phyloP scores from a whole-genome alignment of 2,329 filamentous ascomycete species.

The Xylaria sp. region DNA sequence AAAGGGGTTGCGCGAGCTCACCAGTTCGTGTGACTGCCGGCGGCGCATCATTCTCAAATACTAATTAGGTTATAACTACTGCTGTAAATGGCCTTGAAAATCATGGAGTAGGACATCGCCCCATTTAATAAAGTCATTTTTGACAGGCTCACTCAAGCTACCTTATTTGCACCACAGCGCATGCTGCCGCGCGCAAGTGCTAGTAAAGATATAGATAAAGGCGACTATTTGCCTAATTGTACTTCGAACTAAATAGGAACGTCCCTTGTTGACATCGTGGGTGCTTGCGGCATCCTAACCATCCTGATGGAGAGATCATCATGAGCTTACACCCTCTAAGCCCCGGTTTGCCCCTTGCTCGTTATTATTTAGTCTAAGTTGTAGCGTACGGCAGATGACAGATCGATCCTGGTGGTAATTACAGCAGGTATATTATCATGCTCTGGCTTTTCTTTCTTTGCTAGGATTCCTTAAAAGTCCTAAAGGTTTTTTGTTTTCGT shows the following conservation, averaged over 20 bases:
- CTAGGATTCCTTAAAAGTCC: not conserved
- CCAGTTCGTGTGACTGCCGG: constrained; percentile 1
- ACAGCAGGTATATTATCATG: constrained; percentile 9
- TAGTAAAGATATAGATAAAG: not conserved
- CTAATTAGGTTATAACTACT: not conserved
- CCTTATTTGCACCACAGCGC: not conserved
- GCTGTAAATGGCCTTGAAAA: not conserved
- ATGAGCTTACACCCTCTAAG: constrained; percentile 30
- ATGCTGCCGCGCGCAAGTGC: not conserved
- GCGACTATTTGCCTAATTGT: not conserved
- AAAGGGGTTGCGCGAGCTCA: not conserved
- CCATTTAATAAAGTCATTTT: constrained; percentile 23
- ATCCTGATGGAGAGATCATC: constrained; percentile 34
- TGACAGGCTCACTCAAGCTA: not conserved
- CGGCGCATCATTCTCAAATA: constrained; percentile 9
- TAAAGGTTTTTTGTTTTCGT: not conserved
- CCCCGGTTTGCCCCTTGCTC: constrained; percentile 27
- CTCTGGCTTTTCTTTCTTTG: constrained; percentile 8
- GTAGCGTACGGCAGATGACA: constrained; percentile 26
- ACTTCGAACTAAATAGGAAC: not conserved
- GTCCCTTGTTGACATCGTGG: constrained; percentile 23
- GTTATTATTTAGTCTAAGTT: constrained; percentile 22
- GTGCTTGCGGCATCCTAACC: constrained; percentile 24
- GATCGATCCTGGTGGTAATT: constrained; percentile 25
- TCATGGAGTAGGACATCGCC: constrained; percentile 19